phyloP scores from a whole-genome alignment of 495 filamentous ascomycete species.

The Sporormia fimetaria region DNA sequence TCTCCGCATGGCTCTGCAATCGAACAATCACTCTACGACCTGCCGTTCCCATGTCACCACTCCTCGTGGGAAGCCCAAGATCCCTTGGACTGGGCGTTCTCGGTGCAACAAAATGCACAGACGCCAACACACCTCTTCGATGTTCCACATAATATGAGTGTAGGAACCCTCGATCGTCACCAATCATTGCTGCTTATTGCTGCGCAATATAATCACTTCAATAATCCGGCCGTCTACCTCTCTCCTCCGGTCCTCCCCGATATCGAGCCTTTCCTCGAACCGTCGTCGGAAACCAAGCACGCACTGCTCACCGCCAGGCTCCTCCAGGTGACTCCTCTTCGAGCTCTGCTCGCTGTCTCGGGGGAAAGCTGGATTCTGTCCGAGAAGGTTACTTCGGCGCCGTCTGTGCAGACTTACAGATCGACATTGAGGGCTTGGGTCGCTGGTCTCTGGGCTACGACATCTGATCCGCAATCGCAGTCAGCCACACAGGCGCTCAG shows the following conservation, averaged over 20 bases:
- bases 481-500: constrained; percentile 20
- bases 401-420: constrained; percentile 11
- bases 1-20: constrained; percentile 5
- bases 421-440: constrained; percentile 19
- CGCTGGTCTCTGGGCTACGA: constrained; percentile 12
- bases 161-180: constrained; percentile 22
- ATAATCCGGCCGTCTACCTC: constrained; percentile 14
- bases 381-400: constrained; percentile 26
- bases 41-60: constrained; percentile 25
- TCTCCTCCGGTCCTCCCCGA: neutral
- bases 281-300: constrained; percentile 17
- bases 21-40: constrained; percentile 15
- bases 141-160: constrained; percentile 6
- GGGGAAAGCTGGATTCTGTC: constrained; percentile 32
- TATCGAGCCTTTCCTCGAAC: constrained; percentile 19
- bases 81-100: constrained; percentile 14
- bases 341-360: constrained; percentile 30
- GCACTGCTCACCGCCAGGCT: constrained; percentile 23
- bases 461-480: constrained; percentile 9
- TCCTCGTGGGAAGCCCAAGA: constrained; percentile 23
- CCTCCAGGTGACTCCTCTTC: constrained; percentile 27
- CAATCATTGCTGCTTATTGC: constrained; percentile 30
- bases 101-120: constrained; percentile 16
- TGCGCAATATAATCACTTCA: constrained; percentile 18
- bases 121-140: constrained; percentile 10